Evolutionary conservation across 2,329 filamentous ascomycete species (phyloP).

Genomic region (Verticillium alfalfae): DNA sequence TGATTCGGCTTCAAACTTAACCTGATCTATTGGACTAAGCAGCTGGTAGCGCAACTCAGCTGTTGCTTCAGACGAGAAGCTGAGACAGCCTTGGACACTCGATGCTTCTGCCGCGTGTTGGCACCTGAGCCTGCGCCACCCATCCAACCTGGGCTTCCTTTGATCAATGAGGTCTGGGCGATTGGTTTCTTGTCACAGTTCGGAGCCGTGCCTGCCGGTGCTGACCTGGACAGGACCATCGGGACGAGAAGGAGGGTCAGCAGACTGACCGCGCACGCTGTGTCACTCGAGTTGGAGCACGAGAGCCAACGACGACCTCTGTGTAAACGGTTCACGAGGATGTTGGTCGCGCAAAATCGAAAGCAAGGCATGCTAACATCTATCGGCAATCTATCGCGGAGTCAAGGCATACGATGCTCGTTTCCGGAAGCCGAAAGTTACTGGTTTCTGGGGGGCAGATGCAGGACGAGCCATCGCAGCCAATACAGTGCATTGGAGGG

Average conservation of each 20-base stretch:
- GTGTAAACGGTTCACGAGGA: no score
- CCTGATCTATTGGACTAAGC: background rate
- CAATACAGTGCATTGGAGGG: no score
- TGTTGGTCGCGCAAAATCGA: background rate
- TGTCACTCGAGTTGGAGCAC: background rate
- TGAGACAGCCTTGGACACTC: background rate
- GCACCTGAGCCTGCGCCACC: background rate
- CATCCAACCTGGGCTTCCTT: background rate
- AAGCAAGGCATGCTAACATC: background rate
- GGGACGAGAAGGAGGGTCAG: background rate
- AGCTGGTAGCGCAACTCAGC: background rate
- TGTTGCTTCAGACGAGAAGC: background rate
- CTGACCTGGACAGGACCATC: background rate
- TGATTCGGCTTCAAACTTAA: background rate
- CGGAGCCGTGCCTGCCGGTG: background rate
- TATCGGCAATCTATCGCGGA: conserved; percentile 3
- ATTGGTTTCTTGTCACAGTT: background rate
- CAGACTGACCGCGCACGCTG: background rate
- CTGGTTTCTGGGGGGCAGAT: background rate
- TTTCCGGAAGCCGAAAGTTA: background rate
- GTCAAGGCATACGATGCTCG: background rate
- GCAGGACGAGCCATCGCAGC: no score
- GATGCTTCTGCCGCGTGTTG: background rate
- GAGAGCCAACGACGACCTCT: background rate
- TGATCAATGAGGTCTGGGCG: background rate